Base-by-base conservation (phyloP, 768 basidiomycete species). In the Calocera cornea region DNA sequence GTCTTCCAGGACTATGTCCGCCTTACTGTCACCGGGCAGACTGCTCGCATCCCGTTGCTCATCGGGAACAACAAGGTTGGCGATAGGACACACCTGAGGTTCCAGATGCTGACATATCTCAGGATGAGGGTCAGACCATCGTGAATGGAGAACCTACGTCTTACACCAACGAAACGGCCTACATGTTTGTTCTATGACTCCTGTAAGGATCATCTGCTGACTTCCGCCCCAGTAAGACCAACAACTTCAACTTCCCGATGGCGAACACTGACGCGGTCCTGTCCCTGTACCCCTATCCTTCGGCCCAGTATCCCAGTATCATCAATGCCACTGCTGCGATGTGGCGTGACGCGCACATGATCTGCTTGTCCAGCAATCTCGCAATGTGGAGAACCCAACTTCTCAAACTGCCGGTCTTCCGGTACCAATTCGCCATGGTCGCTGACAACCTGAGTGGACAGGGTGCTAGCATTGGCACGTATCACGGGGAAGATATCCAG, bases 301-400 rank as follows among this genome's bases (percentile, higher is more conserved):
- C 72, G 5, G 49, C 65, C 22, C 47, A 64, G 34, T 7, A 73
- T 68, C 54, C 73, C 36, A 40, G 2, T 34, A 44, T 44, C 11
- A 72, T 69, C 71, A 73, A 74, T 54, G 73, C 73, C 29, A 70
- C 72, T 14, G 65, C 72, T 11, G 72, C 68, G 41, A 73, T 74
- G 12, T 74, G 73, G 73, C 68, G 71, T 38, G 72, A 74, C 65
- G 72, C 72, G 22, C 73, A 74, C 64, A 73, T 74, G 73, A 68
- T 70, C 34, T 74, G 72, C 64, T 71, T 71, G n/a, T 70, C 72
- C 8, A 67, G 68, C 65, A 71, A 71, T 63, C 72, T 74, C 1
- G 74, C 67, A 2, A 63, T 69, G 47, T 68, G 65, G 69, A 68
- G 72, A 17, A 75, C 73, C 3, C 65, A 68, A 29, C 67, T 68